Base-by-base conservation (phyloP, 257 asterid species). In the Nemophila menziesii region DNA sequence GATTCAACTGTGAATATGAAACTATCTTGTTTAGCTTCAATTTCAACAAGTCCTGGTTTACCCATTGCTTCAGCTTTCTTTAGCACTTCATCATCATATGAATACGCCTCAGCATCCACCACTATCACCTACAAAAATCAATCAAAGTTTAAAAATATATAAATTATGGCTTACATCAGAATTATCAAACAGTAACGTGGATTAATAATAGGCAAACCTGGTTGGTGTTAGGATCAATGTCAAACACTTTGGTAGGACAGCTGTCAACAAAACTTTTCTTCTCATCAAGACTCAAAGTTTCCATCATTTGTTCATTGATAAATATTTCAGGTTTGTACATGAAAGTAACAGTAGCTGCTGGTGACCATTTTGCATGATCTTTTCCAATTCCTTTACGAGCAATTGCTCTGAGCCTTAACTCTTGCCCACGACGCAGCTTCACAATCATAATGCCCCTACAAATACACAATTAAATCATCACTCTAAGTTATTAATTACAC, bases 361-460 rank as follows among this genome's bases (percentile, higher is more conserved):
- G 99, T 0, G 96, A 85, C 96, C 96, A 90, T 63, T 90, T 90
- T 4, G 99, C 99, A 44, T 90, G 99, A 79, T 90, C 99, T 73
- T 90, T 90, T 39, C 96, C 99, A 55, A 90, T 85, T 57, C 99
- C 99, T 61, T 90, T 90, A 27, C 96, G 82, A 11, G 96, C 99
- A 49, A 90, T 90, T 60, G 99, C 99, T 73, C 99, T 75, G 45
- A 90, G 64, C 52, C 56, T 57, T 58, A 90, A 69, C 69, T 90
- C 96, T 58, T 90, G 99, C 22, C 99, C 94, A 33, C 94, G 89
- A 6, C 94, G 96, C 41, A 90, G 86, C 84, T 90, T 90, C 70
- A 90, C 99, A 57, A 85, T 90, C 36, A 85, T 85, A 60, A 90
- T 75, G 47, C 99, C 99, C 77, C 99, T 85, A 57, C 41, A 56